These are phyloP conservation scores for Apium graveolens DNA, from an alignment of 129 eudicot species.

Conservation along the genomic window DNA sequence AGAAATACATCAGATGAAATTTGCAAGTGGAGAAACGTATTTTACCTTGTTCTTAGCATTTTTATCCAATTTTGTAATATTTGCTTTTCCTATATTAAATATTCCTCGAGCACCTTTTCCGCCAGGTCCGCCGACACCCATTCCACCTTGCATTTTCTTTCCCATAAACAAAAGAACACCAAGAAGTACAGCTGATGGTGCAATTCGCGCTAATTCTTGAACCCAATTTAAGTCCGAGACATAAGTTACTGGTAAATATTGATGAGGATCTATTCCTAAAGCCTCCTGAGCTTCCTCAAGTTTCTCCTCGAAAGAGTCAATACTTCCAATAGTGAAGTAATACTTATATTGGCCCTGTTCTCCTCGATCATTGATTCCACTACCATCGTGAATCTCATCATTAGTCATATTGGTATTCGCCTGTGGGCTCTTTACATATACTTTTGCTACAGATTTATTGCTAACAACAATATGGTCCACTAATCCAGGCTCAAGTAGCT, in stretches of 20 bases:
- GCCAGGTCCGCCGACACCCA: conserved; percentile 52
- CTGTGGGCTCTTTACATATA: conserved; percentile 40
- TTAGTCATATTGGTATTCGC: conserved; percentile 13
- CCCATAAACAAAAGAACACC: conserved; percentile 41
- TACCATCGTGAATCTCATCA: conserved; percentile 20
- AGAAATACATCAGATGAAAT: not conserved
- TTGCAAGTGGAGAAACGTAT: not conserved
- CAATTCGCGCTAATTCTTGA: conserved; percentile 32
- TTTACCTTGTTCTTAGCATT: conserved; percentile 63
- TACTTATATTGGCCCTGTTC: conserved; percentile 35
- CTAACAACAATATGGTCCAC: conserved; percentile 65
- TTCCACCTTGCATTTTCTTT: conserved; percentile 42
- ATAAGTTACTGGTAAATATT: conserved; percentile 65
- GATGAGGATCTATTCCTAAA: conserved; percentile 54
- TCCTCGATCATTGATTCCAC: conserved; percentile 19
- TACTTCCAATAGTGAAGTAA: conserved; percentile 61
- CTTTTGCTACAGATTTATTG: conserved; percentile 56
- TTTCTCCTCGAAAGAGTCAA: conserved; percentile 67
- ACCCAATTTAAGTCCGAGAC: conserved; percentile 44
- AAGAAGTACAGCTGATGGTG: conserved; percentile 40
- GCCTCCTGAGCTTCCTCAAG: conserved; percentile 75
- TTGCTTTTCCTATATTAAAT: conserved; percentile 64
- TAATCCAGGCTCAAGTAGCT: conserved; percentile 73
- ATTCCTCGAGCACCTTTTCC: conserved; percentile 69
- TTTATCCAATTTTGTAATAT: conserved; percentile 58